Evolutionary conservation across 2,329 filamentous ascomycete genomes (phyloP).

Genomic region (Botrytis paeoniae): DNA sequence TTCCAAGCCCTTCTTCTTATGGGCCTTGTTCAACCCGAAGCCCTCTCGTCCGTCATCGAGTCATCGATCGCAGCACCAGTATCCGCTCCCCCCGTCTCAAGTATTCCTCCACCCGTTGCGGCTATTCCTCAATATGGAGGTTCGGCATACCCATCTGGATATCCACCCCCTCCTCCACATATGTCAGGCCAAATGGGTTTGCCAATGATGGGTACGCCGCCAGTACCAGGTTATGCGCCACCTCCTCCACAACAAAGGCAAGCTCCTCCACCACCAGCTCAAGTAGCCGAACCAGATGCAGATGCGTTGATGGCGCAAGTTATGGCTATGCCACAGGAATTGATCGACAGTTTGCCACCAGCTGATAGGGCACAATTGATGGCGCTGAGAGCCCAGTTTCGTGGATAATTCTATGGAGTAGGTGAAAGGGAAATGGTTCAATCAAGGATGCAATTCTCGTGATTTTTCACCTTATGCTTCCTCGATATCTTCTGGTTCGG

Average conservation of each 20-base stretch:
- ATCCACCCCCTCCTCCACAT: conserved; percentile 41
- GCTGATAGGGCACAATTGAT: conserved; percentile 77
- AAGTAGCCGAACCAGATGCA: conserved; percentile 53
- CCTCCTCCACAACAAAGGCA: conserved; percentile 27
- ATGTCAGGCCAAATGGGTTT: conserved; percentile 39
- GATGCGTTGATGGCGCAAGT: conserved; percentile 78
- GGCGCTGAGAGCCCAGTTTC: conserved; percentile 54
- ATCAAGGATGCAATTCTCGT: neutral
- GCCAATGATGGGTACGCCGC: conserved; percentile 45
- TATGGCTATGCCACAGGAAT: conserved; percentile 72
- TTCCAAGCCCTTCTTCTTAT: conserved; percentile 93
- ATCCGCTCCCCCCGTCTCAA: conserved; percentile 40
- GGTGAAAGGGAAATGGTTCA: neutral
- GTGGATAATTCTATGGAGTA: neutral
- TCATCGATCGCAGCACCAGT: conserved; percentile 43
- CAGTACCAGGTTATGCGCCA: conserved; percentile 41
- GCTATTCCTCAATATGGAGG: conserved; percentile 37
- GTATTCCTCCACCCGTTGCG: conserved; percentile 33
- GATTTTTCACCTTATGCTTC: neutral
- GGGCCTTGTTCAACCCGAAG: conserved; percentile 82
- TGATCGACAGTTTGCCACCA: conserved; percentile 76
- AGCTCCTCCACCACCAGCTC: conserved; percentile 42
- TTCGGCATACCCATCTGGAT: conserved; percentile 38
- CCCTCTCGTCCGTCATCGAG: conserved; percentile 79
- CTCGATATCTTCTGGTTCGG: neutral